Base-by-base conservation (phyloP, 176 grass and related monocot genomes). In the Zoysia pacifica region DNA sequence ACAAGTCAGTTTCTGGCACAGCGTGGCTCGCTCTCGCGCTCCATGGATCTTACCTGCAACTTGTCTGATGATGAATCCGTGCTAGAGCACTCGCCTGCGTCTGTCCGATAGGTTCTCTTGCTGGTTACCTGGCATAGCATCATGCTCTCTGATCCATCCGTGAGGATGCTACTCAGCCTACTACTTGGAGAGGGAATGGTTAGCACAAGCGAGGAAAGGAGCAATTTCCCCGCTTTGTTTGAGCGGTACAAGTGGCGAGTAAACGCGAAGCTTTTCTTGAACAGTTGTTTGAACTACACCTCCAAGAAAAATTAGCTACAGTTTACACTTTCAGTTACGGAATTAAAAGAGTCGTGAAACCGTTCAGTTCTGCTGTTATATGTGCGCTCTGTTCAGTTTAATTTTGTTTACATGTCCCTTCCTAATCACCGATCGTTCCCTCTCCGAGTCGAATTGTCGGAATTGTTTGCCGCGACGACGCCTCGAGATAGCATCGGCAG, bases 391-490 rank as follows among this genome's bases (percentile, higher is more conserved):
- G 15, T 41, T 66, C 18, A 1, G 43, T 43, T 47, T 48, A 6
- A 48, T 48, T 77, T 16, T 77, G 53, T 79, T 44, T 35, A 45
- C 9, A 12, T 9, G 48, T 69, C 11, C 18, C 43, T 38, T n/a
- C 37, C 54, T 18, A 18, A 16, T 18, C 52, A 58, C n/a, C n/a
- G n/a, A n/a, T 41, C 39, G 13, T 62, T 5, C 6, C 1, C 11
- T 58, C 18, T 40, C 58, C 12, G 16, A 53, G 16, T 18, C 67
- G 16, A 62, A 15, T 51, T 52, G 9, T 11, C 41, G 18, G 11
- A 72, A 69, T 84, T 69, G 82, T 84, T n/a, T n/a, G 49, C 65
- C 43, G 67, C 61, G 10, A 6, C 76, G 76, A 64, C 54, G 70
- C 7, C 13, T 45, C 77, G 7, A 43, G 73, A 81, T 85, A 77